These are phyloP conservation scores for Pyrus communis DNA, from an alignment of 306 rosid species.

Conservation along the genomic window DNA sequence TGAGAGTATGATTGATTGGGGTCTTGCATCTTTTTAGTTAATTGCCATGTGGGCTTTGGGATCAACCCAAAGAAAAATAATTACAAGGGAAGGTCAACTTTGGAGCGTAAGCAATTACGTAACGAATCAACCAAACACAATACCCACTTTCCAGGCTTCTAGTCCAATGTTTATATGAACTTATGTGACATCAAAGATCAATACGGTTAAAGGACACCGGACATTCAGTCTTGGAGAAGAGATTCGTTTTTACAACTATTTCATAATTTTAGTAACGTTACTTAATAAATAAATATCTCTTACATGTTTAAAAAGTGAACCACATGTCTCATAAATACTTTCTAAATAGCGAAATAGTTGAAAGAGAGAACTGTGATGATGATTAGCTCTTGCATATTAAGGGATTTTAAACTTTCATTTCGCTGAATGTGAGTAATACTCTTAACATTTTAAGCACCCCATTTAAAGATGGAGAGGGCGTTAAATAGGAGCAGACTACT, in stretches of 20 bases:
- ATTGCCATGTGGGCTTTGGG: background rate
- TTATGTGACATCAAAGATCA: background rate
- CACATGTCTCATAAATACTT: no score
- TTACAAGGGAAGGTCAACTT: background rate
- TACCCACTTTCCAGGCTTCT: background rate
- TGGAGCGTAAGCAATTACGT: background rate
- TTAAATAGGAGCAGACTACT: no score
- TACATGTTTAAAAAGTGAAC: no score
- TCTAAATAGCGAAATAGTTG: no score
- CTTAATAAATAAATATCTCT: no score
- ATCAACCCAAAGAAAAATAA: no score
- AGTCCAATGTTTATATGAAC: no score
- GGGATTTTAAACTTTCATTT: background rate
- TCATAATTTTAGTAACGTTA: no score
- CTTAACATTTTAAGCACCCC: no score
- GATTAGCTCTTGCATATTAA: background rate
- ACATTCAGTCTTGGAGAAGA: background rate
- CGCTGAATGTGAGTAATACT: background rate
- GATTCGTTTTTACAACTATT: no score
- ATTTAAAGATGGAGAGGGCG: no score
- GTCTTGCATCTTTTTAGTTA: no score
- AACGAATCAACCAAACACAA: background rate
- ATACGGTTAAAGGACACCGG: background rate
- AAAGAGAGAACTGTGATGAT: background rate
- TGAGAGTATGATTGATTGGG: background rate